phyloP scores from a whole-genome alignment of 2,329 filamentous ascomycete genomes.

The Eurotiales sp. region DNA sequence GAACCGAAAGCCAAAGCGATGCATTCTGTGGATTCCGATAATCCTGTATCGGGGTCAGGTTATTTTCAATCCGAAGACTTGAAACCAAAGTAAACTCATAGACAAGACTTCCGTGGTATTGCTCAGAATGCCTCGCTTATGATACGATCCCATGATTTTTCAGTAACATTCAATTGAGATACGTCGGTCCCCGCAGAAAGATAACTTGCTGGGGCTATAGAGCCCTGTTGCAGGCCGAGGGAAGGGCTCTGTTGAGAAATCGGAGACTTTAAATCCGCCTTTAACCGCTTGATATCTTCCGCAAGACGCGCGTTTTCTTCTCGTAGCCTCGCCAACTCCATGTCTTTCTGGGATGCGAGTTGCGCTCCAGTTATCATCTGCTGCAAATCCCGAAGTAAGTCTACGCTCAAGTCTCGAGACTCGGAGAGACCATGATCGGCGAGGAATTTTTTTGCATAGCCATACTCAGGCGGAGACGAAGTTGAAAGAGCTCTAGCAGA shows the following conservation, averaged over 20 bases:
- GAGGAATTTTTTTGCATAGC: slow-evolving; percentile 11
- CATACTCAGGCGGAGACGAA: not conserved
- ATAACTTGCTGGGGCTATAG: not conserved
- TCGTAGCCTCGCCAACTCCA: slow-evolving; percentile 19
- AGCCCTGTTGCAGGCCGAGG: slow-evolving; percentile 5
- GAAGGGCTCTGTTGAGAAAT: not conserved
- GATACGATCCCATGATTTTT: slow-evolving; percentile 16
- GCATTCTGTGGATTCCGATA: too few relatives aligned
- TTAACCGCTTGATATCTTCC: slow-evolving; percentile 23
- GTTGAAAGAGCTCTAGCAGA: not conserved
- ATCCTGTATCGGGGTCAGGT: too few relatives aligned
- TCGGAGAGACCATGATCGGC: slow-evolving; percentile 16
- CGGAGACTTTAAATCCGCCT: slow-evolving; percentile 18
- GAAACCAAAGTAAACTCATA: too few relatives aligned
- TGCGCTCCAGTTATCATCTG: slow-evolving; percentile 23
- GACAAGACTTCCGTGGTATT: not conserved
- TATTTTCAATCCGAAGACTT: too few relatives aligned
- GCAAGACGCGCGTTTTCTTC: slow-evolving; percentile 23
- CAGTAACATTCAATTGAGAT: slow-evolving; percentile 4
- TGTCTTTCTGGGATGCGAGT: slow-evolving; percentile 17
- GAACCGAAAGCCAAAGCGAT: too few relatives aligned
- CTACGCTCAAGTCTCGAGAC: slow-evolving; percentile 15
- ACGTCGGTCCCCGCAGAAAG: not conserved
- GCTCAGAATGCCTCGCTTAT: slow-evolving; percentile 14
- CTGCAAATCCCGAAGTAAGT: slow-evolving; percentile 22